phyloP scores from a whole-genome alignment of 441 rosid species.

The Jatropha multifida region DNA sequence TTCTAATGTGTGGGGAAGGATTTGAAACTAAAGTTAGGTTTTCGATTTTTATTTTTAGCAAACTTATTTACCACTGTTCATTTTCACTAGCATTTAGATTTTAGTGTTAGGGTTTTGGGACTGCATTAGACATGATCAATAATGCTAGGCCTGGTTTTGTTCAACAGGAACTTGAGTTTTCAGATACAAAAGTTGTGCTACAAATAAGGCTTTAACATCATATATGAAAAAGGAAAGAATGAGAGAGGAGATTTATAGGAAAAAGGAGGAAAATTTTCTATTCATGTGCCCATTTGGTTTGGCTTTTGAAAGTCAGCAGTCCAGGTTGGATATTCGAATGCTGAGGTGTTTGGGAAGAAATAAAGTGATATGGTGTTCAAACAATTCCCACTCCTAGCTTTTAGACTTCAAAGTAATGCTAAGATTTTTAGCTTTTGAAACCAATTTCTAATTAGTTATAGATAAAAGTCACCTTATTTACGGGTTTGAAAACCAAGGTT shows the following conservation, averaged over 20 bases:
- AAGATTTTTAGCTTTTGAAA: too few species aligned
- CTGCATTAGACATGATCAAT: neutral
- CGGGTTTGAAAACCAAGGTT: too few species aligned
- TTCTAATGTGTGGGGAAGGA: neutral
- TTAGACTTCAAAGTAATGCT: too few species aligned
- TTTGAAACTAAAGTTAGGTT: neutral
- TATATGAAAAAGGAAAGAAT: neutral
- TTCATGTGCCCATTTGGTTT: too few species aligned
- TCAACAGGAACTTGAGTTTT: neutral
- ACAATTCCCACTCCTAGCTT: too few species aligned
- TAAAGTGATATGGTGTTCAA: too few species aligned
- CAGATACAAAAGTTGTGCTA: neutral
- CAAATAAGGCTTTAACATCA: neutral
- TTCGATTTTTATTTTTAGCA: neutral
- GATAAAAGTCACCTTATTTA: too few species aligned
- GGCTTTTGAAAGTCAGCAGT: too few species aligned
- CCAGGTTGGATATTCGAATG: too few species aligned
- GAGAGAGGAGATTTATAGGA: neutral
- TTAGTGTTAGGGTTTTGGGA: neutral
- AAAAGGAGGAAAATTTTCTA: neutral
- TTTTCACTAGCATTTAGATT: neutral
- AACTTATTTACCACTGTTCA: neutral
- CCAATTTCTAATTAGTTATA: too few species aligned
- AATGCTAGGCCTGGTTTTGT: neutral
- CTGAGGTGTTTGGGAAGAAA: too few species aligned